These are phyloP conservation scores for Metarhizium robertsii DNA, from an alignment of 2,329 filamentous ascomycete genomes.

Conservation along the genomic window DNA sequence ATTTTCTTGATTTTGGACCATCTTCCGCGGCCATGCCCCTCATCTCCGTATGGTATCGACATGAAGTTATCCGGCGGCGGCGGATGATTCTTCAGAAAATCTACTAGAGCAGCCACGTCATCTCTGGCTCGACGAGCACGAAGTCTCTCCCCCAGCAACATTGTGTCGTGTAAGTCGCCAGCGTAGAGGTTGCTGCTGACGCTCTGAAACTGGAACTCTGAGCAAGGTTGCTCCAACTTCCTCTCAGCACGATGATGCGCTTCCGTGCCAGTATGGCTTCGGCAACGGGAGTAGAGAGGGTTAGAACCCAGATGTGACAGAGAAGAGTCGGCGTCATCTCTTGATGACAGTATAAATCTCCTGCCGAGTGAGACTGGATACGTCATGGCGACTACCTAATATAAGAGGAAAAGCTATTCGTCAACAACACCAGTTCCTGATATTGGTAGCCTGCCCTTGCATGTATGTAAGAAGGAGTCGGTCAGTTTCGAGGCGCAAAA, in stretches of 20 bases:
- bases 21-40: slow-evolving; percentile 24
- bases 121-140: slow-evolving; percentile 12
- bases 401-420: background rate
- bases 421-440: background rate
- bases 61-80: slow-evolving; percentile 42
- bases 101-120: slow-evolving; percentile 28
- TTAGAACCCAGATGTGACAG: slow-evolving; percentile 3
- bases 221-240: background rate
- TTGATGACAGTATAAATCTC: slow-evolving; percentile 1
- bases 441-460: background rate
- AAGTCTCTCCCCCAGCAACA: slow-evolving; percentile 6
- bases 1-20: slow-evolving; percentile 35
- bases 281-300: slow-evolving; percentile 4
- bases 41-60: slow-evolving; percentile 29
- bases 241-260: background rate
- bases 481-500: background rate
- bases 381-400: slow-evolving; percentile 1
- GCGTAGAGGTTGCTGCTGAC: background rate
- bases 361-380: background rate
- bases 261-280: slow-evolving; percentile 3
- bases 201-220: background rate
- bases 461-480: background rate
- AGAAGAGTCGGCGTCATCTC: background rate
- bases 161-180: slow-evolving; percentile 4
- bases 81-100: slow-evolving; percentile 40